Percentiles rank a stretch among this genome's conserved stretches.
These are phyloP conservation scores for Agaricus sinodeliciosus DNA, from an alignment of 768 basidiomycete genomes.

Conservation along the genomic window DNA sequence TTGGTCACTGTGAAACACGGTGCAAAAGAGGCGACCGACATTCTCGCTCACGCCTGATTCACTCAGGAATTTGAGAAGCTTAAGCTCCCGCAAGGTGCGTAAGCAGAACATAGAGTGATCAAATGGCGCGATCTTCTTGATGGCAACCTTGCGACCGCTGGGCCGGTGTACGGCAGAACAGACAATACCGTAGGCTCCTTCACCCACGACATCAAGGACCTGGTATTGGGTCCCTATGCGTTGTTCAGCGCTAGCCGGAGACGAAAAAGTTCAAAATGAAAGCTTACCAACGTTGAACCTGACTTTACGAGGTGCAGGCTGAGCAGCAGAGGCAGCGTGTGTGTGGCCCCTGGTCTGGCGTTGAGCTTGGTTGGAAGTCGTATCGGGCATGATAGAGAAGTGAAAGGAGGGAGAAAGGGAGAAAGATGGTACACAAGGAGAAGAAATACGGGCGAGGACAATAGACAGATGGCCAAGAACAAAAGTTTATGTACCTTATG, in stretches of 20 bases:
- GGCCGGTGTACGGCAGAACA: constrained; percentile 88
- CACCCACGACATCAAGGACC: constrained; percentile 82
- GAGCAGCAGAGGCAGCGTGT: constrained; percentile 33
- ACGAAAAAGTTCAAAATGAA: neutral
- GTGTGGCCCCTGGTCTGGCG: constrained; percentile 23
- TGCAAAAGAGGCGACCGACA: constrained; percentile 31
- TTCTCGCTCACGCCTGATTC: constrained; percentile 89
- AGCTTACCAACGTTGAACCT: constrained; percentile 77
- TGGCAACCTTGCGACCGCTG: constrained; percentile 87
- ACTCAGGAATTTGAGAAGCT: constrained; percentile 75
- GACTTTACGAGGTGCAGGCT: constrained; percentile 70
- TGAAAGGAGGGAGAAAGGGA: constrained; percentile 13
- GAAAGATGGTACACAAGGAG: neutral
- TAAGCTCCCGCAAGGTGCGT: constrained; percentile 83
- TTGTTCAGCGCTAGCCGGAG: constrained; percentile 9
- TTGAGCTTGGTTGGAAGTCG: constrained; percentile 12
- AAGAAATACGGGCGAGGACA: constrained; percentile 11
- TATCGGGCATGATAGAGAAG: constrained; percentile 20
- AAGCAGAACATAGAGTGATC: constrained; percentile 95
- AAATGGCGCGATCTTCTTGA: constrained; percentile 94
- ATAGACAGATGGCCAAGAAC: constrained; percentile 8
- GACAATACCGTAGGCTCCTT: constrained; percentile 93
- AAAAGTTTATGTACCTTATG: constrained; percentile 12
- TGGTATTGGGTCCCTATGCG: constrained; percentile 67
- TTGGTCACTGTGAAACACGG: constrained; percentile 9